Base-by-base conservation (phyloP, 257 asterid genomes). In the Gynochthodes officinalis region DNA sequence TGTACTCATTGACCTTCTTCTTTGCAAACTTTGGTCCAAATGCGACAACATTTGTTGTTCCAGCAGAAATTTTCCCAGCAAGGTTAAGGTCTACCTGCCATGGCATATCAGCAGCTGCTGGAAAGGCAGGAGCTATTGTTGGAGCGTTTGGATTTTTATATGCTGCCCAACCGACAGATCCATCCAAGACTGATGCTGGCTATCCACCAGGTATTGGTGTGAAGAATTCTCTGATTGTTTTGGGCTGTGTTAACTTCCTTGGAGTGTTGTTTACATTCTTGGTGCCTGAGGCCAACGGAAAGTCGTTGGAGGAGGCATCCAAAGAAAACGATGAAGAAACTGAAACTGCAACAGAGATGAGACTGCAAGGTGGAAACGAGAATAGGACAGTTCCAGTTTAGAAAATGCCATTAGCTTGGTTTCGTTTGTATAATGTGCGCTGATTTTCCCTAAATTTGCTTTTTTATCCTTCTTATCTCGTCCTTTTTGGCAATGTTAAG, bases 21-120 rank as follows among this genome's bases (percentile, higher is more conserved):
- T 84, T 84, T 14, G 80, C 88, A 0, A 84, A 84, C 62, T 84
- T 84, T 7, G 88, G 88, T 53, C 88, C 88, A 1, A 84, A 84
- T 15, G 81, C 88, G 1, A 84, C 88, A 3, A 84, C 88, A 4
- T 84, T 84, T 18, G 86, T 84, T 0, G 86, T 81, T 5, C 86
- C 88, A 0, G 88, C 88, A 0, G 88, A 84, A 57, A 64, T 84
- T 4, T 84, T 84, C 79, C 88, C 88, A 0, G 84, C 86, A 12
- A 55, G 88, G 68, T 48, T 84, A 19, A 71, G 88, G 71, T 78
- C 88, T 4, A 84, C 88, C 0, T 84, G 88, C 75, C 88, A 84
- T 15, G 86, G 88, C 0, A 84, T 84, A 67, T 84, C 88, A 2
- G 85, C 88, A 4, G 88, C 88, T 12, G 77, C 85, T 0, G 88